Evolutionary conservation across 108 stramenopile species (phyloP).

Genomic region (Cyclotella cryptica): DNA sequence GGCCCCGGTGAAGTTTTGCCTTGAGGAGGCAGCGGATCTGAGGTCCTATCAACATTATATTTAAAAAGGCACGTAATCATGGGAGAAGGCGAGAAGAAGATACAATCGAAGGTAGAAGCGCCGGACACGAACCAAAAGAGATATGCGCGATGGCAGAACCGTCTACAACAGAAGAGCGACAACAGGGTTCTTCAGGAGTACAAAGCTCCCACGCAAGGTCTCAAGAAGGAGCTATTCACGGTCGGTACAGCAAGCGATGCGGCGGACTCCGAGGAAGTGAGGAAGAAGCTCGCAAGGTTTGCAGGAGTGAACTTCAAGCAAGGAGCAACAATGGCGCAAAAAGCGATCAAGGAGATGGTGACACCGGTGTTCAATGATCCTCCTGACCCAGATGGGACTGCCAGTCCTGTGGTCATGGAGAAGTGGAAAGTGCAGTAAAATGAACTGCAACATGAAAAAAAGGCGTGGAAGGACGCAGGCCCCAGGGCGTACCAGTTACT

Average conservation of each 20-base stretch:
- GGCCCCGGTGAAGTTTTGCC: no score
- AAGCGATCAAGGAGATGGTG: not conserved
- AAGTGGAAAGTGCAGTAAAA: not conserved
- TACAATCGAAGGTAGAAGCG: no score
- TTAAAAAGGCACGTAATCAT: no score
- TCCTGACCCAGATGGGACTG: not conserved
- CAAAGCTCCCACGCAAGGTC: constrained; percentile 3
- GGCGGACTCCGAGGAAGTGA: constrained; percentile 8
- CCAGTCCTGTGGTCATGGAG: not conserved
- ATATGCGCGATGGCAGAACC: no score
- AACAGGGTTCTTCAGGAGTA: no score
- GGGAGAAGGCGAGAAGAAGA: no score
- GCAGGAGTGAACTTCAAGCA: not conserved
- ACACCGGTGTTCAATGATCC: no score
- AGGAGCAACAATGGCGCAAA: not conserved
- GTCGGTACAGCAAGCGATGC: not conserved
- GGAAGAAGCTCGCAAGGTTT: not conserved
- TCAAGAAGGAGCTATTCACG: not conserved
- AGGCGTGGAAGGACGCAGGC: not conserved
- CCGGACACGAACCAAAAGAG: no score
- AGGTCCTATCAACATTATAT: no score
- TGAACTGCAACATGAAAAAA: not conserved
- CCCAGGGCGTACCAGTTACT: not conserved
- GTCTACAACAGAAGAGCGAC: no score
- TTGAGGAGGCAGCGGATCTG: no score